A percentile compares a stretch with the other conserved stretches of the same genome.
These are phyloP conservation scores for Erythrobasidium hasegawianum DNA, from an alignment of 1,284 basidiomycete species.

Conservation along the genomic window DNA sequence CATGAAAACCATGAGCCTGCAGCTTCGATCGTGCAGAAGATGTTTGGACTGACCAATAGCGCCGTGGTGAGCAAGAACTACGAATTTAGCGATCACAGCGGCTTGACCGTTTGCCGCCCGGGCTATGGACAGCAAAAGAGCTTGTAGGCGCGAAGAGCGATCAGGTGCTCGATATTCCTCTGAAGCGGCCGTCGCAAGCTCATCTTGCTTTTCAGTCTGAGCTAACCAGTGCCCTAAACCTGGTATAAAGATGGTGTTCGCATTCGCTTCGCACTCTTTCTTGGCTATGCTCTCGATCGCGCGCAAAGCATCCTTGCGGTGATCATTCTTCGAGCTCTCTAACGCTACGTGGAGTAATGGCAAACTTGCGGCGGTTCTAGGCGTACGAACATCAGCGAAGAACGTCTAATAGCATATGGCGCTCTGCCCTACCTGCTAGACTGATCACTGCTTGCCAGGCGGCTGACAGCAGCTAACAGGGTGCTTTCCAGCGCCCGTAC, in stretches of 20 bases:
- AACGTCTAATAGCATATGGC: too few species aligned
- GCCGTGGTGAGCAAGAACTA: conserved; percentile 72
- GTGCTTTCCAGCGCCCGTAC: conserved; percentile 57
- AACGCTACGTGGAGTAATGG: not conserved
- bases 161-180: not conserved
- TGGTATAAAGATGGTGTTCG: conserved; percentile 5
- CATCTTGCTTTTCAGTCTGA: conserved; percentile 15
- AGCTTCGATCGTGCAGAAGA: conserved; percentile 22
- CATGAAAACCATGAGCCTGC: not conserved
- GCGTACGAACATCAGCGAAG: not conserved
- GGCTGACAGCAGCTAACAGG: not conserved
- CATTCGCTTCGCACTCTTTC: not conserved
- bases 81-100: conserved; percentile 45
- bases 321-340: not conserved
- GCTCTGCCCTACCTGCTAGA: not conserved
- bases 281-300: not conserved
- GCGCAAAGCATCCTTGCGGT: not conserved
- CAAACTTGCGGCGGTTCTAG: not conserved
- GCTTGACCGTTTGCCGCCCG: conserved; percentile 2
- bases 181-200: not conserved
- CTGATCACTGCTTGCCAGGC: not conserved
- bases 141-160: conserved; percentile 5
- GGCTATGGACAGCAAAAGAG: conserved; percentile 6
- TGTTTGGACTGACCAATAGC: conserved; percentile 55
- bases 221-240: not conserved